A percentile compares a stretch with the other conserved stretches of the same genome.
Conservation (phyloP, 75 land plant genomes). For the Larix kaempferi region DNA sequence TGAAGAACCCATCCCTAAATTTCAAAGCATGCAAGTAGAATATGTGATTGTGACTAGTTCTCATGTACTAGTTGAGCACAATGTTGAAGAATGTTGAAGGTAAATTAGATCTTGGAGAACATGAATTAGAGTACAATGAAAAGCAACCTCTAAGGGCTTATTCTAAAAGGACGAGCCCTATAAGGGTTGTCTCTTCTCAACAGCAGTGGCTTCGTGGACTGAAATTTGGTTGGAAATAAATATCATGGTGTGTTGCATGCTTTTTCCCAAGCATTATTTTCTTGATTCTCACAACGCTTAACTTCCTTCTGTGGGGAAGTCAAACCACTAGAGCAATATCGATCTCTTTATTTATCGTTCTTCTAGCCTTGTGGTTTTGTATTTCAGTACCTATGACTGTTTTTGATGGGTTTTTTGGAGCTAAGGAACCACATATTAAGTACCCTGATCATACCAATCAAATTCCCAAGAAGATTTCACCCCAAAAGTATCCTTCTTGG, state of each 20-base stretch:
- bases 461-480: slow-evolving; percentile 51
- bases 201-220: too few species aligned
- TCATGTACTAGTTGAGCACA: too few species aligned
- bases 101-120: too few species aligned
- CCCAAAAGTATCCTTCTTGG: slow-evolving; percentile 56
- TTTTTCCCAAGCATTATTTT: slow-evolving; percentile 60
- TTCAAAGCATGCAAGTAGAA: too few species aligned
- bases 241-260: slow-evolving; percentile 61
- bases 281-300: slow-evolving; percentile 38
- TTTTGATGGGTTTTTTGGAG: slow-evolving; percentile 47
- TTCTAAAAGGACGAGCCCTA: too few species aligned
- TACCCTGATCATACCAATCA: slow-evolving; percentile 59
- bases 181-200: too few species aligned
- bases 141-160: too few species aligned
- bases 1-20: too few species aligned
- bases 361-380: slow-evolving; percentile 50
- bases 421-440: slow-evolving; percentile 38
- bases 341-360: slow-evolving; percentile 40
- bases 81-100: too few species aligned
- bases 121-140: too few species aligned
- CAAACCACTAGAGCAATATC: slow-evolving; percentile 60
- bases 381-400: slow-evolving; percentile 54
- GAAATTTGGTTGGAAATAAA: slow-evolving; percentile 56
- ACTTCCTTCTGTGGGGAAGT: slow-evolving; percentile 39
- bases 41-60: too few species aligned